phyloP scores from a whole-genome alignment of 352 stramenopile genomes.

The Globisporangium canariense region DNA sequence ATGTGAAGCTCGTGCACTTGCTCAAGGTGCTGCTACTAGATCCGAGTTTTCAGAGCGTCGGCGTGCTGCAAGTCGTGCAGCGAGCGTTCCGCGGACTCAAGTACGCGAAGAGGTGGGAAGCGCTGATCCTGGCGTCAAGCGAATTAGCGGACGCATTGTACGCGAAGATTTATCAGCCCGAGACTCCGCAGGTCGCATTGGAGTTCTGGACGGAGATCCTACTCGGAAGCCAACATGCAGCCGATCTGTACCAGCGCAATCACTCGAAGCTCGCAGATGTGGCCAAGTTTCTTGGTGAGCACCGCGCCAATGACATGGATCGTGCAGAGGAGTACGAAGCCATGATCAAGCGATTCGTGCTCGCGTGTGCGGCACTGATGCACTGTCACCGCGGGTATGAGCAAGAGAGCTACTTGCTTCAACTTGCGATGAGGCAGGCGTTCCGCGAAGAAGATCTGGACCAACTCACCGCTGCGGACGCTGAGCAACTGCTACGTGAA shows the following conservation, averaged over 20 bases:
- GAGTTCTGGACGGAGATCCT: conserved; percentile 63
- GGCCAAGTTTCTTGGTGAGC: conserved; percentile 33
- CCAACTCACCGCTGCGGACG: conserved; percentile 36
- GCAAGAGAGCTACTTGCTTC: conserved; percentile 40
- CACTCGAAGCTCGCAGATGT: conserved; percentile 41
- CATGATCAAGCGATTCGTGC: conserved; percentile 29
- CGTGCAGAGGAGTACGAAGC: conserved; percentile 3
- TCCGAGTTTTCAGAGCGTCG: conserved; percentile 28
- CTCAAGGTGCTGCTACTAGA: conserved; percentile 37
- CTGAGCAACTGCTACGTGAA: conserved; percentile 43
- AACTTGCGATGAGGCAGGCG: conserved; percentile 30
- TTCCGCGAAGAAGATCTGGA: conserved; percentile 29
- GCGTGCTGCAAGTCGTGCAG: conserved; percentile 54
- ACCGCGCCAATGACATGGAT: conserved; percentile 17
- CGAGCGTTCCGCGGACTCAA: conserved; percentile 66
- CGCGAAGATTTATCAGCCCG: conserved; percentile 25
- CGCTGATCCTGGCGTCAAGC: conserved; percentile 33
- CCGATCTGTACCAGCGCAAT: conserved; percentile 47
- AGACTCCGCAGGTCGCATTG: conserved; percentile 28
- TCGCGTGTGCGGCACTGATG: conserved; percentile 44
- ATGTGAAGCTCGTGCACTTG: conserved; percentile 29
- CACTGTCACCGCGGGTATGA: conserved; percentile 74
- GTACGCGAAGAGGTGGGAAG: conserved; percentile 72
- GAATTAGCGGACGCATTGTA: conserved; percentile 42
- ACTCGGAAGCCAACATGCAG: conserved; percentile 74